Conservation (phyloP, 768 basidiomycete species). For the Collybia nuda region DNA sequence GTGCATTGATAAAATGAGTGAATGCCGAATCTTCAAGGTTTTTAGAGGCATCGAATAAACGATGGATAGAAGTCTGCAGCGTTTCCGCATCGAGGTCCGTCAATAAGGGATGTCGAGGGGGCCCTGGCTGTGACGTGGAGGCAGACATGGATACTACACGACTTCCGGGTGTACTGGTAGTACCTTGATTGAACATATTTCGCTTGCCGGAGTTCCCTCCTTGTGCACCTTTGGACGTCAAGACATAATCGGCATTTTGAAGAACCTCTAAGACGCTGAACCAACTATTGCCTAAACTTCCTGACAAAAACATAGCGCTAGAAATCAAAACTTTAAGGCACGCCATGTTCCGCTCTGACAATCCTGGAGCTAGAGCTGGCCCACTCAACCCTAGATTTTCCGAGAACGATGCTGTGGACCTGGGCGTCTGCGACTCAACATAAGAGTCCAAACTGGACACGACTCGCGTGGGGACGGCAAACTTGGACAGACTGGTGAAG, state of each 20-base stretch:
- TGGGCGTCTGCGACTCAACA: constrained; percentile 53
- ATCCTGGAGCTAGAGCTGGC: constrained; percentile 59
- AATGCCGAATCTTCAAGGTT: constrained; percentile 84
- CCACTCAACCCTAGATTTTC: constrained; percentile 67
- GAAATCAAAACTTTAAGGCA: constrained; percentile 84
- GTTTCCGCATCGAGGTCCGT: constrained; percentile 76
- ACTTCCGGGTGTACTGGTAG: constrained; percentile 25
- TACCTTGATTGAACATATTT: constrained; percentile 29
- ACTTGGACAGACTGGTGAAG: constrained; percentile 85
- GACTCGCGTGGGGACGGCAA: constrained; percentile 87
- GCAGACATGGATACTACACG: constrained; percentile 38
- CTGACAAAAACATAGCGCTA: constrained; percentile 78
- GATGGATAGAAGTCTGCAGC: constrained; percentile 71
- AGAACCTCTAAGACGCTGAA: constrained; percentile 86
- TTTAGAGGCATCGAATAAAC: constrained; percentile 84
- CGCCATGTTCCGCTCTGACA: constrained; percentile 88
- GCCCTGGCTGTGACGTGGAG: constrained; percentile 17
- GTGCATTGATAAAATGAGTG: constrained; percentile 67
- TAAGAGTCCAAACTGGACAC: constrained; percentile 77
- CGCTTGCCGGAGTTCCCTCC: constrained; percentile 27
- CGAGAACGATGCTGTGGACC: constrained; percentile 56
- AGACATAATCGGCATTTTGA: constrained; percentile 93
- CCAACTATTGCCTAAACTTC: constrained; percentile 89
- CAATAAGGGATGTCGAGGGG: constrained; percentile 58
- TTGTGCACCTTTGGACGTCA: constrained; percentile 58